phyloP scores from a whole-genome alignment of 1,139 yeast genomes.

The Candida tetrigidarum region DNA sequence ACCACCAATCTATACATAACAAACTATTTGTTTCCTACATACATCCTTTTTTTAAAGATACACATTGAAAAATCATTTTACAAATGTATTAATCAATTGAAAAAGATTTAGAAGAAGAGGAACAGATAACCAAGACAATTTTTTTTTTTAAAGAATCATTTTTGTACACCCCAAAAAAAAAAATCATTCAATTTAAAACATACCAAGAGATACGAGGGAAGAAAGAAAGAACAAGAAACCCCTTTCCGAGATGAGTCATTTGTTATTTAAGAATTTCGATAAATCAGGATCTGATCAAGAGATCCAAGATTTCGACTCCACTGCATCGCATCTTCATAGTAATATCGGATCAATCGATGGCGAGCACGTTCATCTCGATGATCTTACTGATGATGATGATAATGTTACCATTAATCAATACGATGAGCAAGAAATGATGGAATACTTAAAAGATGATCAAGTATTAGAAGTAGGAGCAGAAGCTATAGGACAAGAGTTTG shows the following conservation, averaged over 20 bases:
- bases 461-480: no score
- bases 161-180: no score
- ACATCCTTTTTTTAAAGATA: no score
- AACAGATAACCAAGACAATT: conserved; percentile 1
- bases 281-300: conserved; percentile 15
- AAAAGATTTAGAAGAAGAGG: background rate
- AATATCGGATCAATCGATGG: conserved; percentile 4
- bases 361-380: conserved; percentile 7
- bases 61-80: no score
- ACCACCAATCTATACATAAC: no score
- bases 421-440: conserved; percentile 6
- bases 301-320: conserved; percentile 13
- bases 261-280: conserved; percentile 24
- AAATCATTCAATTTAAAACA: background rate
- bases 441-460: conserved; percentile 3
- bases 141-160: no score
- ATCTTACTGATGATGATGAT: conserved; percentile 11
- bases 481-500: background rate
- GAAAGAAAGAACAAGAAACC: background rate
- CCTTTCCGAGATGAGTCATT: conserved; percentile 25
- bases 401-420: conserved; percentile 11
- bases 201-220: background rate
- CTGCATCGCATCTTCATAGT: conserved; percentile 9
- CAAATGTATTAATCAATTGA: conserved; percentile 8
- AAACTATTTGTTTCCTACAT: no score